Base-by-base conservation (phyloP, 2,329 filamentous ascomycete genomes). In the Whalleya microplaca region DNA sequence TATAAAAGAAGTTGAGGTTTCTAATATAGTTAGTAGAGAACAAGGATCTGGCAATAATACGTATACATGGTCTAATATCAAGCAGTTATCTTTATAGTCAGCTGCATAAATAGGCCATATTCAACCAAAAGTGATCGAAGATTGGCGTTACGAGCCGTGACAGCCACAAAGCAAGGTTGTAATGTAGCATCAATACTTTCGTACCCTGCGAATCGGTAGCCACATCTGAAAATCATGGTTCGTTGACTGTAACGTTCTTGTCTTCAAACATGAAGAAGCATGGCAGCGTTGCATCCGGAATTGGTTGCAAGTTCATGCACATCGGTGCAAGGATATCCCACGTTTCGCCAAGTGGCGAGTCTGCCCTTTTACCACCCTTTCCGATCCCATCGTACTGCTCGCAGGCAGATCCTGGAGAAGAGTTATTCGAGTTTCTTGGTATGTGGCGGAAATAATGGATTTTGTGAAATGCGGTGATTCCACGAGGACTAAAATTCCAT, bases 261-360 rank as follows among this genome's bases (percentile, higher is more conserved):
- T 29, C 45, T 49, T 44, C 40, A 52, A 42, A 9, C 16, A 21
- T 42, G 41, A 55, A 42, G 21, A 7, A 58, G 21, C 45, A 51
- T 45, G 48, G 48, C 45, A 27, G 32, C 43, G 45, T 55, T 49
- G 51, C 48, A 57, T 45, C 48, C 48, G 42, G 57, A 52, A 52
- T 50, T n/a, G 53, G 53, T 45, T 54, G 49, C 47, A 51, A 40
- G 43, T 49, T 40, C 48, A 59, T 57, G 59, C 46, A 55, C 40
- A 45, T 44, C 55, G 29, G 21, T 46, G 47, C 54, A 55, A 49
- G 60, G 60, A 52, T 60, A 42, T 55, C 41, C 54, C 54, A 51
- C 51, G 49, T 47, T 51, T 45, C 44, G 51, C 45, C 41, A 51
- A 48, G 20, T 21, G 41, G 41, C 41, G 37, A 45, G 50, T 21